Evolutionary conservation across 352 stramenopile species (phyloP), one percentile per base, ranked within the genome.

Genomic region (Phytophthora pinifolia): DNA sequence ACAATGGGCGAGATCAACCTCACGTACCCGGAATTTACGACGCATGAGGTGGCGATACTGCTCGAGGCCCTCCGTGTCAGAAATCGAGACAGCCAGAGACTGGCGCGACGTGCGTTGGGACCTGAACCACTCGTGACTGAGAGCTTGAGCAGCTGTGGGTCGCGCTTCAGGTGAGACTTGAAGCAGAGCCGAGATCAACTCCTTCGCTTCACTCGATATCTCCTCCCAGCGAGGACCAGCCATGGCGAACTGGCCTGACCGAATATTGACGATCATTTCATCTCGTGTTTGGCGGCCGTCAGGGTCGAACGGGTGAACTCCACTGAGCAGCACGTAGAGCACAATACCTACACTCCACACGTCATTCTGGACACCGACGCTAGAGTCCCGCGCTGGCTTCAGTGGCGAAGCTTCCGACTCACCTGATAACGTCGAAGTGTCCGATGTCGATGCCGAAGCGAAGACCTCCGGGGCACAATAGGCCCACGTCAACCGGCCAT

Each of bases 321-420:
- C 84, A 18, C 78, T 93, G 2, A 97, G 74, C n/a, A 96, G 47
- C 41, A 96, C 84, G 60, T 94, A 96, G 27, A 95, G 53, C 18
- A 96, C 87, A n/a, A 96, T 82, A 34, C 88, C 88, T 4, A 96
- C 63, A 29, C 78, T 93, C 88, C 88, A 97, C 41, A 96, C 65
- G 51, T 97, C 88, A 25, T 76, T 78, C 62, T 92, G 79, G 25
- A 59, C 53, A 67, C 48, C 57, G 54, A 58, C 58, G 22, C 25
- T 47, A 38, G 64, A 76, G 43, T 58, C 57, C 61, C 46, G 82
- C 33, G 54, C 43, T 54, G 58, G 38, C 15, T 36, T 45, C 25
- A 18, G 44, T 50, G 9, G 58, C 43, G 25, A 42, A 12, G 36
- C 43, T 34, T 54, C 62, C 12, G 47, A 44, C 42, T 49, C 48